Percentiles rank a stretch among this genome's conserved stretches.
Conservation (phyloP, 2,329 filamentous ascomycete species). For the Diaporthe citriasiana region DNA sequence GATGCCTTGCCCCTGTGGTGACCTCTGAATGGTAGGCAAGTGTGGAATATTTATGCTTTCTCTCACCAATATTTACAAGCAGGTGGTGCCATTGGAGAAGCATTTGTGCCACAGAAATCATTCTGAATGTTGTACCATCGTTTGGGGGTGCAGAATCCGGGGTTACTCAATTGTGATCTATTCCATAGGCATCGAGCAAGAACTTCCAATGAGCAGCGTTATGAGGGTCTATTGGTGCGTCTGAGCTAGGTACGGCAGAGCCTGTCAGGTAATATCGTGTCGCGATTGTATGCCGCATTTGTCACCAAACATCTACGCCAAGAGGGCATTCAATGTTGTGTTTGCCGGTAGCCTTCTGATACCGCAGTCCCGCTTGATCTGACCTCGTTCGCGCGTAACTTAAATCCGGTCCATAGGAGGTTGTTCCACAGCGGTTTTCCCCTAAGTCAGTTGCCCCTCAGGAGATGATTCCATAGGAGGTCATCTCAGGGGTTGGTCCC, state of each 20-base stretch:
- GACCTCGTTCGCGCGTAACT: not conserved
- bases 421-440: no score
- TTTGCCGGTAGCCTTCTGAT: not conserved
- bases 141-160: not conserved
- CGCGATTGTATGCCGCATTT: not conserved
- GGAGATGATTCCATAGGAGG: no score
- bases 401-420: no score
- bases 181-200: conserved; percentile 6
- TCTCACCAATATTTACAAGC: not conserved
- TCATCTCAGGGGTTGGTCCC: no score
- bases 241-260: not conserved
- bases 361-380: not conserved
- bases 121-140: not conserved
- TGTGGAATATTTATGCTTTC: not conserved
- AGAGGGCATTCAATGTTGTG: not conserved
- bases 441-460: no score
- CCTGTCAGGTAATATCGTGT: not conserved
- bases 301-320: not conserved
- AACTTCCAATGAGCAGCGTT: not conserved
- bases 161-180: conserved; percentile 6
- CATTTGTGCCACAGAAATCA: not conserved
- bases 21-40: not conserved
- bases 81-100: not conserved
- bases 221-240: not conserved
- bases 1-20: not conserved